phyloP scores from a whole-genome alignment of 192 early-diverging fungal species.

The Coemansia furcata region DNA sequence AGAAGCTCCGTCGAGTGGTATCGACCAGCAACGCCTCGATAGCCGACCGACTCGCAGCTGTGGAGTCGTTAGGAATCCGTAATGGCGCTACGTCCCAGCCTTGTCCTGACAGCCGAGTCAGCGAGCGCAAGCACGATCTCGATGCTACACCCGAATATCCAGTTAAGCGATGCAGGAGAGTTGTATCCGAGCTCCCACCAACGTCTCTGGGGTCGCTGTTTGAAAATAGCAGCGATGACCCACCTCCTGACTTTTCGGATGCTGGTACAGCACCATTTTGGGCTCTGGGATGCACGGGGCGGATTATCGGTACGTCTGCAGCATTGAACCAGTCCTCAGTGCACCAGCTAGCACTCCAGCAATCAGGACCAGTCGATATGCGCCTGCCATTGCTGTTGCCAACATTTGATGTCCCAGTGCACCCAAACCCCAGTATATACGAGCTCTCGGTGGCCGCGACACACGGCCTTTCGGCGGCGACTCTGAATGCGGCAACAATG shows the following conservation, averaged over 20 bases:
- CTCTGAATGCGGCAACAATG: slow-evolving; percentile 31
- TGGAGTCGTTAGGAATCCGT: slow-evolving; percentile 24
- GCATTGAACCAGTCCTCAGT: background rate
- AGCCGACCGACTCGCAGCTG: background rate
- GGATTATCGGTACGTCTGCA: background rate
- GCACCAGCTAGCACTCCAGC: background rate
- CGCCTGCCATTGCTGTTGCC: background rate
- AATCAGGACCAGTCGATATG: background rate
- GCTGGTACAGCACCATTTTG: background rate
- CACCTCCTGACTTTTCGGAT: background rate
- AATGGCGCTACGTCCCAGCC: background rate
- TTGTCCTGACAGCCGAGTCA: background rate
- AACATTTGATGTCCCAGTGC: background rate
- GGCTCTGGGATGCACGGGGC: background rate
- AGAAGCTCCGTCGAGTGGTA: slow-evolving; percentile 34
- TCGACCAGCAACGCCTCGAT: slow-evolving; percentile 29
- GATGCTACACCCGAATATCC: slow-evolving; percentile 8
- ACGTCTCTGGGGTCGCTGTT: slow-evolving; percentile 8
- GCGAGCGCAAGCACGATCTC: slow-evolving; percentile 27
- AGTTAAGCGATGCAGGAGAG: slow-evolving; percentile 30
- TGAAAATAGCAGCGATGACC: background rate
- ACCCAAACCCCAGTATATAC: background rate
- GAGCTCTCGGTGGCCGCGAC: background rate
- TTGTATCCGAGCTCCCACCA: slow-evolving; percentile 41
- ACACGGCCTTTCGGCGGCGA: slow-evolving; percentile 1